Evolutionary conservation across 805 yeast species (phyloP).

Genomic region (Candida peoriensis): DNA sequence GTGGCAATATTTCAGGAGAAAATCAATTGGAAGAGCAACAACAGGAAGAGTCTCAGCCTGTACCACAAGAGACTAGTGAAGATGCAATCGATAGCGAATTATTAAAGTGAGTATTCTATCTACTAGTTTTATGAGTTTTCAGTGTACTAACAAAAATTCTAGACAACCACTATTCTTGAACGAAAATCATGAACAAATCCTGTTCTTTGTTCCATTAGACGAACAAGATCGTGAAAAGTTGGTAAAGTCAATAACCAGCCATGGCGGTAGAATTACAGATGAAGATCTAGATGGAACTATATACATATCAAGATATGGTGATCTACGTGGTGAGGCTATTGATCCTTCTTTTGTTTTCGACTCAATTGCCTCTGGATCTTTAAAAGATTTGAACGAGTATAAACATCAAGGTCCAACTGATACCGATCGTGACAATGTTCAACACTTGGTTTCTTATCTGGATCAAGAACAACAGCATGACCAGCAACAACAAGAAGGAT

Average conservation of each 20-base stretch:
- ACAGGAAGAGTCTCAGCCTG: no score
- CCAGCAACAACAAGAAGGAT: neutral
- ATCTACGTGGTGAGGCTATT: slow-evolving; percentile 12
- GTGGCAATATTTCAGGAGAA: no score
- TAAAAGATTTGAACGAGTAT: slow-evolving; percentile 11
- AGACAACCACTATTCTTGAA: slow-evolving; percentile 6
- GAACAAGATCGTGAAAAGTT: slow-evolving; percentile 16
- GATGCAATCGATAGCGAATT: slow-evolving; percentile 14
- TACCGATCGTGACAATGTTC: slow-evolving; percentile 7
- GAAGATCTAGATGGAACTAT: slow-evolving; percentile 11
- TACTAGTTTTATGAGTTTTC: no score
- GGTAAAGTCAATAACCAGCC: slow-evolving; percentile 6
- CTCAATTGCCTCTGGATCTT: slow-evolving; percentile 11
- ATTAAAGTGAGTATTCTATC: no score
- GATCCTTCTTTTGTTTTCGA: slow-evolving; percentile 22
- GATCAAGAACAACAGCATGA: slow-evolving; percentile 8
- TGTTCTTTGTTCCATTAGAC: slow-evolving; percentile 18
- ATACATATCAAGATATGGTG: slow-evolving; percentile 16
- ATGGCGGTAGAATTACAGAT: slow-evolving; percentile 19
- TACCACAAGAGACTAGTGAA: no score
- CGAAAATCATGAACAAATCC: slow-evolving; percentile 8
- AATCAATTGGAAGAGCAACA: no score
- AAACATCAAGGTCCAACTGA: slow-evolving; percentile 6
- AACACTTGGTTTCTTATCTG: slow-evolving; percentile 13
- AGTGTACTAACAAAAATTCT: neutral